phyloP scores from a whole-genome alignment of 352 stramenopile genomes.

The Globisporangium okanoganense region DNA sequence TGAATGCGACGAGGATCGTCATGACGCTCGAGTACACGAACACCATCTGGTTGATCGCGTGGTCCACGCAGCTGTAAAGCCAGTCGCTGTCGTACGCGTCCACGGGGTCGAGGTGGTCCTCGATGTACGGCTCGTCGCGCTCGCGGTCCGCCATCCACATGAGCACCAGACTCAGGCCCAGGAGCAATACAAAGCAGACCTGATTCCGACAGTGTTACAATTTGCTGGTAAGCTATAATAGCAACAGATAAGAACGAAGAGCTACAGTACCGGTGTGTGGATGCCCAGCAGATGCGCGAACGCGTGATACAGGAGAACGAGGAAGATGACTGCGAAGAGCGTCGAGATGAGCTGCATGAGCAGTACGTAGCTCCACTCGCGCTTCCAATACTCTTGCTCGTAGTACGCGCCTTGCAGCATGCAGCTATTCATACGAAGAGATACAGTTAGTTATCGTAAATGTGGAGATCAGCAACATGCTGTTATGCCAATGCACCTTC shows the following conservation, averaged over 20 bases:
- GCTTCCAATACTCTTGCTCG: constrained; percentile 51
- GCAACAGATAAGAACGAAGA: background rate
- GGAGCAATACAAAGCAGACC: constrained; percentile 49
- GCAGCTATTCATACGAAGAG: constrained; percentile 21
- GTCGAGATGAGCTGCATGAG: constrained; percentile 49
- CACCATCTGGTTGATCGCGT: constrained; percentile 81
- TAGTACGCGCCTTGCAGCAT: constrained; percentile 61
- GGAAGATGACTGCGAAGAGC: constrained; percentile 46
- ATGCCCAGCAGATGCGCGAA: constrained; percentile 54
- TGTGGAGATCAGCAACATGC: background rate
- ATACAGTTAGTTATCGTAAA: background rate
- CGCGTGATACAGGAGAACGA: constrained; percentile 65
- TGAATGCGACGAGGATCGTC: constrained; percentile 49
- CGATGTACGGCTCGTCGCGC: constrained; percentile 48
- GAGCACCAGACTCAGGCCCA: constrained; percentile 47
- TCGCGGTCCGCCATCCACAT: constrained; percentile 73
- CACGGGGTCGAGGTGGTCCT: constrained; percentile 49
- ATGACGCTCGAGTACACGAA: constrained; percentile 66
- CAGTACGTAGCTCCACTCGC: constrained; percentile 61
- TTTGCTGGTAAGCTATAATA: background rate
- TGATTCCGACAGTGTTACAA: constrained; percentile 10
- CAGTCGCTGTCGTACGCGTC: constrained; percentile 82
- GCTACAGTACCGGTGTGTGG: constrained; percentile 33
- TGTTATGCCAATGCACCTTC: constrained; percentile 28
- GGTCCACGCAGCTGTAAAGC: constrained; percentile 69